A percentile compares a stretch with the other conserved stretches of the same genome.
Evolutionary conservation across 805 yeast species (phyloP).

Genomic region (Candida pseudoglaebosa): DNA sequence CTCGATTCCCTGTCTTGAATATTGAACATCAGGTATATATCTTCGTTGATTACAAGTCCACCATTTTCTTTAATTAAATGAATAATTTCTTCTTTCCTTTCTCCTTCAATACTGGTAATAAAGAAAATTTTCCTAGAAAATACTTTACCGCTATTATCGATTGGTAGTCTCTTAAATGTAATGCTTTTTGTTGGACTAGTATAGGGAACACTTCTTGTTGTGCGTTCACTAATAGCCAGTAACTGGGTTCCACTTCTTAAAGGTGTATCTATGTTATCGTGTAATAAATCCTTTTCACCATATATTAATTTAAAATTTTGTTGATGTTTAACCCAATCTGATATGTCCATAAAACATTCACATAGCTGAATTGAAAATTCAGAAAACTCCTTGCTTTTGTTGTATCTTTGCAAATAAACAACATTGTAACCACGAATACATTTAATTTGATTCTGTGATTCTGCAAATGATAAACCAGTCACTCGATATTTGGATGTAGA

Average conservation of each 20-base stretch:
- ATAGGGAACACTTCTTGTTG: not conserved
- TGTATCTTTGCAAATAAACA: slow-evolving; percentile 31
- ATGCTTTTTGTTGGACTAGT: slow-evolving; percentile 1
- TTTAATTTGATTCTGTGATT: slow-evolving; percentile 26
- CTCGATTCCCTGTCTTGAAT: slow-evolving; percentile 9
- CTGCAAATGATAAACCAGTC: slow-evolving; percentile 36
- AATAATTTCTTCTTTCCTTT: slow-evolving; percentile 29
- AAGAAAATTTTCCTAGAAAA: slow-evolving; percentile 28
- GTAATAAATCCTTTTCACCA: slow-evolving; percentile 18
- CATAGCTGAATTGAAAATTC: slow-evolving; percentile 21
- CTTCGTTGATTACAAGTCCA: slow-evolving; percentile 33
- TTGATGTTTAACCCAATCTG: slow-evolving; percentile 38
- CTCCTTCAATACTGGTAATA: slow-evolving; percentile 33
- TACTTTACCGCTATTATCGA: slow-evolving; percentile 7
- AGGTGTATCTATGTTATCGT: slow-evolving; percentile 8
- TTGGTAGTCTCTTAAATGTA: not conserved
- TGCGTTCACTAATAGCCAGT: slow-evolving; percentile 3
- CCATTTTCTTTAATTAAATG: slow-evolving; percentile 40
- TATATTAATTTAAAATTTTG: slow-evolving; percentile 21
- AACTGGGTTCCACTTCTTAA: slow-evolving; percentile 2
- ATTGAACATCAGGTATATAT: slow-evolving; percentile 26
- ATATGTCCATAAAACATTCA: slow-evolving; percentile 35
- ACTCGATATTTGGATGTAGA: slow-evolving; percentile 34
- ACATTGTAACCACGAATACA: slow-evolving; percentile 63
- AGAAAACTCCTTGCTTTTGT: slow-evolving; percentile 12